Conservation (phyloP, 164 flowering plant genomes). For the Platanus orientalis region DNA sequence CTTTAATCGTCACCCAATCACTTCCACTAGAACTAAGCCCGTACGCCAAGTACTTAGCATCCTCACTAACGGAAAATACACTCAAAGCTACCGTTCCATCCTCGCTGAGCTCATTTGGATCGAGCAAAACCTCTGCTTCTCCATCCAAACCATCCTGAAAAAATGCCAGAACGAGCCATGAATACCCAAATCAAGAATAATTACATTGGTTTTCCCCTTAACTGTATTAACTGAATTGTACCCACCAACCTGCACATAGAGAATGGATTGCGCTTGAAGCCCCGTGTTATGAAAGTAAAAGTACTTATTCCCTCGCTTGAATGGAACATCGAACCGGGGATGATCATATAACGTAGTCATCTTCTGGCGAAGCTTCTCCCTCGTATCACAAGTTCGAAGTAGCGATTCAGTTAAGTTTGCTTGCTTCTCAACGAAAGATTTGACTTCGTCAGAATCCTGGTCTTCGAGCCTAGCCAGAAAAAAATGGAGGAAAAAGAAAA, state of each 20-base stretch:
- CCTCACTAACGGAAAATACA: conserved; percentile 54
- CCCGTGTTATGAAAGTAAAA: conserved; percentile 95
- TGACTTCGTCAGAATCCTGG: conserved; percentile 82
- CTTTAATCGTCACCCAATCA: conserved; percentile 94
- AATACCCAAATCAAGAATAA: conserved; percentile 1
- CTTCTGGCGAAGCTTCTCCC: conserved; percentile 62
- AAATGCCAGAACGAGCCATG: not conserved
- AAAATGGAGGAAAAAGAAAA: not conserved
- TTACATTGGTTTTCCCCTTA: not conserved
- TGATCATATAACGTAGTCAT: conserved; percentile 73
- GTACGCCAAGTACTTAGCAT: conserved; percentile 87
- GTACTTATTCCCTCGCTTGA: conserved; percentile 62
- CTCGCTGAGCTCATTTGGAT: conserved; percentile 85
- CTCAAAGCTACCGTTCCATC: conserved; percentile 92
- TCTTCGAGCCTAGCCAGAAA: conserved; percentile 72
- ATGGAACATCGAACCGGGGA: conserved; percentile 73
- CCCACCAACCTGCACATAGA: conserved; percentile 74
- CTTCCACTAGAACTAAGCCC: conserved; percentile 92
- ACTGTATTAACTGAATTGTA: not conserved
- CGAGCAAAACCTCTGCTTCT: conserved; percentile 78
- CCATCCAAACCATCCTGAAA: conserved; percentile 81
- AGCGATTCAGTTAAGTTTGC: conserved; percentile 61
- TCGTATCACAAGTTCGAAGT: conserved; percentile 57
- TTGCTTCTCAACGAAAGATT: conserved; percentile 87
- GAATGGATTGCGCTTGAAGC: conserved; percentile 87